Percentiles rank a stretch among this genome's conserved stretches.
These are phyloP conservation scores for Cordyceps cicadae DNA, from an alignment of 2,329 filamentous ascomycete genomes.

Conservation along the genomic window DNA sequence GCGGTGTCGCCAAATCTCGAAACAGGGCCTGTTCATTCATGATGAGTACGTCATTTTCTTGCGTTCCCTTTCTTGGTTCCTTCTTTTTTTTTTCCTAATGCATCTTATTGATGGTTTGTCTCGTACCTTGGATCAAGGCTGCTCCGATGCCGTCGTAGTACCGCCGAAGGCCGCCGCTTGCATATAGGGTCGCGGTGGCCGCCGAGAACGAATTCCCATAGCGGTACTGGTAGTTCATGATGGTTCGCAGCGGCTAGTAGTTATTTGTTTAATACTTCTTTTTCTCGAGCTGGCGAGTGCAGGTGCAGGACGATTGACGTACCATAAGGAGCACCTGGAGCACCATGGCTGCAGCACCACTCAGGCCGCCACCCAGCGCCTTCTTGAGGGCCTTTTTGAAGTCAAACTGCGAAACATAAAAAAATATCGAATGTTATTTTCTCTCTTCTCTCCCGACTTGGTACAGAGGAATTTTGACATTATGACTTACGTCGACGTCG, in stretches of 20 bases:
- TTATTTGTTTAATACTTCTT: rapidly evolving
- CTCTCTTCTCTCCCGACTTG: not conserved
- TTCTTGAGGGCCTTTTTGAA: constrained; percentile 33
- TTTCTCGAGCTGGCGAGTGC: not conserved
- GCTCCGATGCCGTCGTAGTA: constrained; percentile 39
- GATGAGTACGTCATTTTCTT: not conserved
- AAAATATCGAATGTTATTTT: not conserved
- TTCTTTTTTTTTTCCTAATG: not conserved
- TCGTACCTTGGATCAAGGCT: constrained; percentile 35
- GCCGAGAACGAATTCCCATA: constrained; percentile 33
- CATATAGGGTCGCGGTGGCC: constrained; percentile 32
- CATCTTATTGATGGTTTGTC: not conserved
- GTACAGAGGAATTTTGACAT: not conserved
- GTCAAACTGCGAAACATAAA: constrained; percentile 29
- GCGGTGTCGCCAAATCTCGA: constrained; percentile 41
- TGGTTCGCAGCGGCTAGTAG: constrained; percentile 35
- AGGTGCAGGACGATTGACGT: not conserved
- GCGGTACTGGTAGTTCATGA: constrained; percentile 45
- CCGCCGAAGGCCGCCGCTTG: constrained; percentile 32
- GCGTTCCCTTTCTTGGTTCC: not conserved
- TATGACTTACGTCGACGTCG: constrained; percentile 29
- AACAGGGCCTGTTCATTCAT: constrained; percentile 28
- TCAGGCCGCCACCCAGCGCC: constrained; percentile 38
- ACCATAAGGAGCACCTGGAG: constrained; percentile 41
- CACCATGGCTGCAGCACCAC: constrained; percentile 40